Percentiles rank a stretch among this genome's conserved stretches.
These are phyloP conservation scores for Erysimum pusillum DNA, from an alignment of 441 rosid species.

Conservation along the genomic window DNA sequence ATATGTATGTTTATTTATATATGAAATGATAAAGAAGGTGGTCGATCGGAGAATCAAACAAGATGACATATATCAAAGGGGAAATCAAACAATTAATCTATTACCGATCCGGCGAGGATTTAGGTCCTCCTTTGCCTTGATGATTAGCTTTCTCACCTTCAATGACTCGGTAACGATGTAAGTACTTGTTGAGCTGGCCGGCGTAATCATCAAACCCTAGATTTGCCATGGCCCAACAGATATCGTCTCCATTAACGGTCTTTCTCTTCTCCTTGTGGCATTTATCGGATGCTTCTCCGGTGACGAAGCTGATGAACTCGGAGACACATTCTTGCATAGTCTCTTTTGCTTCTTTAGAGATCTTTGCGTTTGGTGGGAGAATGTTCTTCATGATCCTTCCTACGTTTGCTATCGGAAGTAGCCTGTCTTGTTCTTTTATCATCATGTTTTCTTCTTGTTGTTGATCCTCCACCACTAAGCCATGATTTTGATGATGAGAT, in stretches of 20 bases:
- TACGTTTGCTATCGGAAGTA: constrained; percentile 87
- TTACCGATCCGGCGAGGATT: constrained; percentile 28
- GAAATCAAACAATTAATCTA: constrained; percentile 12
- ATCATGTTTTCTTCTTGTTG: constrained; percentile 38
- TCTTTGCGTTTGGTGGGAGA: constrained; percentile 77
- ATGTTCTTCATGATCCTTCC: constrained; percentile 88
- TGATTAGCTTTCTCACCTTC: constrained; percentile 71
- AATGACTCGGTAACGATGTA: constrained; percentile 61
- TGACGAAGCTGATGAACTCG: constrained; percentile 88
- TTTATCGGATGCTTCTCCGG: constrained; percentile 80
- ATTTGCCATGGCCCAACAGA: constrained; percentile 81
- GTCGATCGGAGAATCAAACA: constrained; percentile 8
- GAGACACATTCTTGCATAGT: constrained; percentile 92
- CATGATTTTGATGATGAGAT: constrained; percentile 44
- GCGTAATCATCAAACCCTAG: constrained; percentile 86
- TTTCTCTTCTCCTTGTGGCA: constrained; percentile 89
- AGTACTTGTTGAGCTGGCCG: constrained; percentile 65
- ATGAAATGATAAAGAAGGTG: constrained; percentile 21
- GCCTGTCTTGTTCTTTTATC: constrained; percentile 73
- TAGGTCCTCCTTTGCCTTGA: constrained; percentile 41
- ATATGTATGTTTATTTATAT: constrained; percentile 24
- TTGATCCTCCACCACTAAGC: constrained; percentile 49
- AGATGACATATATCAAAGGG: not conserved
- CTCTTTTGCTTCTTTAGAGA: constrained; percentile 84
- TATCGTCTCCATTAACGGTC: constrained; percentile 80